These are phyloP conservation scores for Linderniella brevidens DNA, from an alignment of 257 asterid species.

Conservation along the genomic window DNA sequence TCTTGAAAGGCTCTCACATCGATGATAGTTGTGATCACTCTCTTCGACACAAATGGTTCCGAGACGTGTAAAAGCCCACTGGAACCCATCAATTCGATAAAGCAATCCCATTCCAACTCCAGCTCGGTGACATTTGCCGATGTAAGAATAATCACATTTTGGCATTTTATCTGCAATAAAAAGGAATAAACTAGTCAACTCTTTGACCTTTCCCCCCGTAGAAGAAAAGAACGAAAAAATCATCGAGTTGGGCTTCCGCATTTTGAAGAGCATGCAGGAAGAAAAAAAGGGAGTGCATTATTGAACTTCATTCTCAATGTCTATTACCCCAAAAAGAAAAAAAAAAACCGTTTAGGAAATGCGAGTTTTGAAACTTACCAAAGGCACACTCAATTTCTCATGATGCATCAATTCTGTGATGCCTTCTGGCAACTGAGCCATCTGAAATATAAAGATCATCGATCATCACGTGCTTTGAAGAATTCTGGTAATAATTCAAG, in stretches of 20 bases:
- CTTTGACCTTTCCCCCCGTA: not conserved
- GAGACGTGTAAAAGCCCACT: constrained; percentile 20
- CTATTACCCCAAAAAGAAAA: not conserved
- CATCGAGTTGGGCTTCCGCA: not conserved
- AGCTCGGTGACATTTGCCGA: constrained; percentile 61
- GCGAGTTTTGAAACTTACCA: constrained; percentile 26
- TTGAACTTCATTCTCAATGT: no score
- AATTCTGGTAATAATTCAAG: not conserved
- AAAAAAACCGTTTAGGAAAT: not conserved
- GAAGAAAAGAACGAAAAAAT: not conserved
- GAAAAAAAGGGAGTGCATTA: no score
- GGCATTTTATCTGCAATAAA: constrained; percentile 58
- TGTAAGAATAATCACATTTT: constrained; percentile 57
- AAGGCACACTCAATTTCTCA: constrained; percentile 42
- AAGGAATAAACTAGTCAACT: not conserved
- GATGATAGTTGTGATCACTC: constrained; percentile 30
- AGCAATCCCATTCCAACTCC: constrained; percentile 61
- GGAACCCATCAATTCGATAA: constrained; percentile 34
- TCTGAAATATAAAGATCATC: constrained; percentile 23
- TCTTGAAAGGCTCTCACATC: constrained; percentile 40
- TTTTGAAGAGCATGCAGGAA: no score
- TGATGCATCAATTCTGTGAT: constrained; percentile 70
- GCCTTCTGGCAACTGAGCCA: constrained; percentile 87
- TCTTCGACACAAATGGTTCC: constrained; percentile 46
- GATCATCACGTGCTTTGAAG: not conserved